A percentile compares a stretch with the other conserved stretches of the same genome.
Evolutionary conservation across 257 asterid genomes (phyloP).

Genomic region (Agastache rugosa): DNA sequence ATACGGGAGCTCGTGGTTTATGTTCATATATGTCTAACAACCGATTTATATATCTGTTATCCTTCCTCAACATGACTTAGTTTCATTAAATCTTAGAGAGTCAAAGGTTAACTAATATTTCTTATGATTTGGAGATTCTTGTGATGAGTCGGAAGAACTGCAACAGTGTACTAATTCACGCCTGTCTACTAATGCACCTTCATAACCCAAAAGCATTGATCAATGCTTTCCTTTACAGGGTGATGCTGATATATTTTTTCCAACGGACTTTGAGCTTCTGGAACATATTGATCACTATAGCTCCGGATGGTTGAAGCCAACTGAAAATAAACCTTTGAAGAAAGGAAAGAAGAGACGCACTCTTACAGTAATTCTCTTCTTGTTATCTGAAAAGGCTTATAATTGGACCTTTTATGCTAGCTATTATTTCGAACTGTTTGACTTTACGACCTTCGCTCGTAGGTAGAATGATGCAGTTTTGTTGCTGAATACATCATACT

Average conservation of each 20-base stretch:
- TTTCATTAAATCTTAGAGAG: not conserved
- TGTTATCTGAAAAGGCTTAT: constrained; percentile 12
- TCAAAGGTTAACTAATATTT: not conserved
- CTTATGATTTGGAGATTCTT: not conserved
- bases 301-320: constrained; percentile 74
- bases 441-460: not conserved
- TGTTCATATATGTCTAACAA: no score
- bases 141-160: not conserved
- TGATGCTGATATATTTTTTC: constrained; percentile 96
- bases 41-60: no score
- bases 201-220: constrained; percentile 11
- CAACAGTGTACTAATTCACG: not conserved
- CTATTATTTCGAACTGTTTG: not conserved
- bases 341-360: constrained; percentile 91
- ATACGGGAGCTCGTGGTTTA: not conserved
- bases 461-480: not conserved
- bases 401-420: not conserved
- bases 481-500: constrained; percentile 17
- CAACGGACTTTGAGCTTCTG: constrained; percentile 93
- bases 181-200: not conserved
- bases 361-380: constrained; percentile 59
- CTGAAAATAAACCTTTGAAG: constrained; percentile 47
- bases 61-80: not conserved
- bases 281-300: constrained; percentile 89
- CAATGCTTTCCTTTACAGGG: constrained; percentile 59